A percentile compares a stretch with the other conserved stretches of the same genome.
Conservation (phyloP, 345 rosid genomes). For the Odontarrhena argentea region DNA sequence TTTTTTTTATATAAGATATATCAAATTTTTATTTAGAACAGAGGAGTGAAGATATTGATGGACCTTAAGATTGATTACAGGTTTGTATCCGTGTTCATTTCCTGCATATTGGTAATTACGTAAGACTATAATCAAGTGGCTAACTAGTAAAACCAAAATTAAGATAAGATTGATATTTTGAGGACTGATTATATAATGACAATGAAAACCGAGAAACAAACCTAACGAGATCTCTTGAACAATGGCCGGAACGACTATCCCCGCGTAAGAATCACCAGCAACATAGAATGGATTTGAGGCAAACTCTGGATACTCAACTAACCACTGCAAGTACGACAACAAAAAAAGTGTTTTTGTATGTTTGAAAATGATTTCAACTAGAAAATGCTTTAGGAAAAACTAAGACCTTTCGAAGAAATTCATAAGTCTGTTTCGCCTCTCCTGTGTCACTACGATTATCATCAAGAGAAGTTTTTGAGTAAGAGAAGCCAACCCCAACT, state of each 20-base stretch:
- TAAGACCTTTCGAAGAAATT: conserved; percentile 12
- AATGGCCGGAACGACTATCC: too few species aligned
- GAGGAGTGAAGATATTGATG: neutral
- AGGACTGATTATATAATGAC: neutral
- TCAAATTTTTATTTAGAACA: neutral
- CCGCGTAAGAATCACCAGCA: too few species aligned
- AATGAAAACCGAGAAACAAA: neutral
- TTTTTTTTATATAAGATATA: neutral
- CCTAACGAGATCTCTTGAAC: conserved; percentile 6
- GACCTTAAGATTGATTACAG: conserved; percentile 60
- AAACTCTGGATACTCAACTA: too few species aligned
- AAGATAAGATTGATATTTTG: neutral
- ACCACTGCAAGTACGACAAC: neutral
- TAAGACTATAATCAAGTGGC: neutral
- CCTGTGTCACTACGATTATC: conserved; percentile 44
- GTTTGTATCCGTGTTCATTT: conserved; percentile 50
- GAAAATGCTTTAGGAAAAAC: neutral
- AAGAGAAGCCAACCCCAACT: conserved; percentile 27
- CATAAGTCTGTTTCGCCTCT: conserved; percentile 39
- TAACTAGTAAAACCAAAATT: neutral
- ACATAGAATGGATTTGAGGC: too few species aligned
- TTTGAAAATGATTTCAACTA: neutral
- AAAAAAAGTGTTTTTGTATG: conserved; percentile 30
- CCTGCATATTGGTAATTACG: conserved; percentile 33
- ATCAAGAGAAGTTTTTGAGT: conserved; percentile 42